Percentiles rank a stretch among this genome's conserved stretches.
These are phyloP conservation scores for Nicotiana noctiflora DNA, from an alignment of 257 asterid genomes.

Conservation along the genomic window DNA sequence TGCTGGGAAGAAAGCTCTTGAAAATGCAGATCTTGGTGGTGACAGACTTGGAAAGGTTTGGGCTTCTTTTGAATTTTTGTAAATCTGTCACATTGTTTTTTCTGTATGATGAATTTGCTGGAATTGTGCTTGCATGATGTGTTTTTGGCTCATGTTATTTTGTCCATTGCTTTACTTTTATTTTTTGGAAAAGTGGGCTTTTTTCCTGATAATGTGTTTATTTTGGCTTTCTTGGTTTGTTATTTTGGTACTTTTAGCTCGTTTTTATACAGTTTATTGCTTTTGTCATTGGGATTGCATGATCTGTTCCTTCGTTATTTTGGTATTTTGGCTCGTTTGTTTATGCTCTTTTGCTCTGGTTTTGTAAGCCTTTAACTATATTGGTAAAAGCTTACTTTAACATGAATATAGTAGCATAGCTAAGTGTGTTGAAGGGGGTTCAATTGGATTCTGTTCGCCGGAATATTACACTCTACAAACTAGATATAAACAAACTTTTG, in stretches of 20 bases:
- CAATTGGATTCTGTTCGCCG: too few species aligned
- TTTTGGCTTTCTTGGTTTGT: background rate
- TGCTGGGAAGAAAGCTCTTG: conserved; percentile 50
- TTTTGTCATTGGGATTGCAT: background rate
- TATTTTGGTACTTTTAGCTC: background rate
- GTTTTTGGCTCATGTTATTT: background rate
- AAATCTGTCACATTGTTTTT: background rate
- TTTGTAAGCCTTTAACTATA: too few species aligned
- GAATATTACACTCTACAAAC: too few species aligned
- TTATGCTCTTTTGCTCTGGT: too few species aligned
- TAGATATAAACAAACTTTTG: too few species aligned
- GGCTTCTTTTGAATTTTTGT: background rate
- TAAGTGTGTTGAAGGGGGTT: too few species aligned
- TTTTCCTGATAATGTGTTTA: background rate
- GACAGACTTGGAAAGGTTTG: conserved; percentile 29
- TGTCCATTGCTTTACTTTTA: background rate
- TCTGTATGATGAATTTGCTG: background rate
- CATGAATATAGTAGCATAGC: too few species aligned
- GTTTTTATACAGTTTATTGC: background rate
- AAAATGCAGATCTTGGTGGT: conserved; percentile 42
- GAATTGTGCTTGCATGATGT: background rate
- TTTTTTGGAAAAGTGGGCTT: background rate
- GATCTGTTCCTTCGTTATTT: background rate
- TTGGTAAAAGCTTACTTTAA: too few species aligned
- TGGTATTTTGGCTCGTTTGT: too few species aligned